Conservation (phyloP, 257 asterid species). For the Solanum corneliomulleri region DNA sequence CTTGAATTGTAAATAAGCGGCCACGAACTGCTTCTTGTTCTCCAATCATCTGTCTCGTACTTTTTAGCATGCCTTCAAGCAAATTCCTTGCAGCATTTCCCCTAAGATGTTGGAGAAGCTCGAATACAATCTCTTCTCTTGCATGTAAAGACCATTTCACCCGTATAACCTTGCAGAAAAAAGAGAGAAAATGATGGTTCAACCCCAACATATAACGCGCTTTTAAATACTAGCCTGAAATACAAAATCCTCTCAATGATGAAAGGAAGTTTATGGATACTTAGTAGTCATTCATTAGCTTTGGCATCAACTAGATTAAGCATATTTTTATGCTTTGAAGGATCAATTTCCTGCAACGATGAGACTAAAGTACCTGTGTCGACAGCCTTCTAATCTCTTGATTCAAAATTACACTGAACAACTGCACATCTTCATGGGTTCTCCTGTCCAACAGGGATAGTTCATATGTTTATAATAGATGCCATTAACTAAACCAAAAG, state of each 20-base stretch:
- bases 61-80: conserved; percentile 68
- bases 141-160: conserved; percentile 99
- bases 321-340: neutral
- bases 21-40: conserved; percentile 99
- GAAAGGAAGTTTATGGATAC: neutral
- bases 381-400: conserved; percentile 88
- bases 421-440: conserved; percentile 67
- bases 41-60: conserved; percentile 88
- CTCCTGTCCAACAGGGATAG: conserved; percentile 37
- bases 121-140: conserved; percentile 91
- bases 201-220: neutral
- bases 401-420: conserved; percentile 65
- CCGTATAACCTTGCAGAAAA: conserved; percentile 54
- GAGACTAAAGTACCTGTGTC: conserved; percentile 48
- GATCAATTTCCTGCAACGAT: neutral
- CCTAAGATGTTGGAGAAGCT: conserved; percentile 84
- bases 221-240: neutral
- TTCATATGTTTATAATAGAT: neutral
- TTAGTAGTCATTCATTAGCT: neutral
- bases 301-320: neutral
- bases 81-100: conserved; percentile 48
- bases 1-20: conserved; percentile 93
- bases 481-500: neutral
- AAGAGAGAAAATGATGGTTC: neutral
- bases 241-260: neutral